Percentiles rank a stretch among this genome's conserved stretches.
Evolutionary conservation across 129 eudicot species (phyloP).

Genomic region (Saussurea involucrata): DNA sequence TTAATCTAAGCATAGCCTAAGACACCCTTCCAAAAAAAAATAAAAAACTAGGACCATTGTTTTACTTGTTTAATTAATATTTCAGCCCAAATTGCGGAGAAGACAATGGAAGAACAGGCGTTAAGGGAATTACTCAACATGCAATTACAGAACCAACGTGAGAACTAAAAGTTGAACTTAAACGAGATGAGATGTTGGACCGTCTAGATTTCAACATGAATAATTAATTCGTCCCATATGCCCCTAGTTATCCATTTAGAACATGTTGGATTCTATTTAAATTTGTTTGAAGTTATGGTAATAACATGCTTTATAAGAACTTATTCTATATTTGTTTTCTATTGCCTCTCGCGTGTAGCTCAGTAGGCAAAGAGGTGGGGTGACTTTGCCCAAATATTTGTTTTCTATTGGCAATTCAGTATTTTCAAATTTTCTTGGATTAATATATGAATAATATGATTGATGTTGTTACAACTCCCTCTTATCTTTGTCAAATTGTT

Average conservation of each 20-base stretch:
- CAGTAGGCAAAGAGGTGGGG: too few species aligned
- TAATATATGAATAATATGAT: not conserved
- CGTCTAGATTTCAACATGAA: not conserved
- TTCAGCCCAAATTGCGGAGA: constrained; percentile 14
- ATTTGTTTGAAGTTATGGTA: not conserved
- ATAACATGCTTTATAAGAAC: not conserved
- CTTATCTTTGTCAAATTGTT: not conserved
- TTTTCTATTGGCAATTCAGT: not conserved
- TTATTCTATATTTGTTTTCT: too few species aligned
- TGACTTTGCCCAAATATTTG: too few species aligned
- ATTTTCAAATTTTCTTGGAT: not conserved
- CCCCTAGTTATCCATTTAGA: not conserved
- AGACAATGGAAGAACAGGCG: not conserved
- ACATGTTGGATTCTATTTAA: not conserved
- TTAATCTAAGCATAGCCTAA: too few species aligned
- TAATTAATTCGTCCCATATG: not conserved
- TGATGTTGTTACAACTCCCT: not conserved
- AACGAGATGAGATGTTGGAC: not conserved
- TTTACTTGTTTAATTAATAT: not conserved
- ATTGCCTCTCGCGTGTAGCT: too few species aligned
- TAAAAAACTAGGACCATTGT: not conserved
- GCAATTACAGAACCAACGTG: not conserved
- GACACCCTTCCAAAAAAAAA: too few species aligned
- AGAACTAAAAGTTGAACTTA: not conserved
- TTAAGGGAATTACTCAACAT: not conserved